Base-by-base conservation (phyloP, 73 alveolate genomes). In the Paramecium primaurelia region DNA sequence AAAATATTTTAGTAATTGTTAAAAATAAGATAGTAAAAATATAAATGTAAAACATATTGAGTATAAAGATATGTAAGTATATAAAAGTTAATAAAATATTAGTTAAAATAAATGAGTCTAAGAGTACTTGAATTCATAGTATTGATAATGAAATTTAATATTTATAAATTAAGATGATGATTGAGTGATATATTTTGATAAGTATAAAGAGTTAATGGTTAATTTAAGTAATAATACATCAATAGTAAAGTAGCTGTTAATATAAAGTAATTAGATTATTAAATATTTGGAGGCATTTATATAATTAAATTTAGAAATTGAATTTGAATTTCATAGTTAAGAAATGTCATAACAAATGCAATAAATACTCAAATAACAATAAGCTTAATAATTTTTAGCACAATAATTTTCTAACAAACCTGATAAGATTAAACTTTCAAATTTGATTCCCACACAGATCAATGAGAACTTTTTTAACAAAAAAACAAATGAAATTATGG, bases 291-390 rank as follows among this genome's bases (percentile, higher is more conserved):
- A 64, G 84, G 84, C 84, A 64, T 64, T 64, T 64, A 30, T 73
- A 73, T 73, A 32, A 64, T 64, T 64, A 64, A 59, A 64, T 64
- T 64, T 64, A 64, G 84, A 64, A 64, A 64, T 73, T 73, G 87
- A 73, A 73, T 73, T 73, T 73, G 87, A 73, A 73, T 73, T 73
- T 73, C 87, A 40, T 40, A 12, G 87, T 73, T 73, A 73, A 73
- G 40, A 40, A 37, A 34, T 73, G 58, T 40, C 87, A 73, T 38
- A 20, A 12, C 84, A 64, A 64, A 34, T 64, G 47, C 84, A 73
- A 40, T 73, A 73, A 38, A 34, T 40, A 42, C 14, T 73, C 30
- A 73, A 73, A 40, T 18, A 73, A 40, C 30, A 40, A 37, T 73
- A 73, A 73, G 59, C 87, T 30, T 38, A 73, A 73, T 73, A 73